These are phyloP conservation scores for Gossypium rotundifolium DNA, from an alignment of 345 rosid species.

Conservation along the genomic window DNA sequence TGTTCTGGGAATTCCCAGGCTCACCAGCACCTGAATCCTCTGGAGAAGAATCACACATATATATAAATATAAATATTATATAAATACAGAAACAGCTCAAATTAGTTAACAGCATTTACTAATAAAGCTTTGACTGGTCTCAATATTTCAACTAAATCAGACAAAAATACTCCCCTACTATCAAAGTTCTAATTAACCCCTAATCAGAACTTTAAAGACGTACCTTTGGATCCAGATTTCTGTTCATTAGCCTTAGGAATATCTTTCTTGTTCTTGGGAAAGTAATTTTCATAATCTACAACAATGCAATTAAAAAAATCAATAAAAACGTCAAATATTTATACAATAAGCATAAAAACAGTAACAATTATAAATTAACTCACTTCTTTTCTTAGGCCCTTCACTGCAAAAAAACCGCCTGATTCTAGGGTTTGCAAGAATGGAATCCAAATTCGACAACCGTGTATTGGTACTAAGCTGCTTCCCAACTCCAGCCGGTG, in stretches of 20 bases:
- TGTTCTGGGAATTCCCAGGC: constrained; percentile 23
- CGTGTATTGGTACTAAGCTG: constrained; percentile 17
- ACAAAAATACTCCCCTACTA: background rate
- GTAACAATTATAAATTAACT: constrained; percentile 5
- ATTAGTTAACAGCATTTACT: background rate
- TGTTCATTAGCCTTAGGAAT: constrained; percentile 26
- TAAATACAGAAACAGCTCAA: background rate
- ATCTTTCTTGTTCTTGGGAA: constrained; percentile 37
- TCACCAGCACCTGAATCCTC: constrained; percentile 34
- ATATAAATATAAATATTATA: background rate
- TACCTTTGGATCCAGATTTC: constrained; percentile 34
- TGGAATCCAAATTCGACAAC: constrained; percentile 22
- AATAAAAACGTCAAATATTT: background rate
- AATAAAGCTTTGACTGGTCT: background rate
- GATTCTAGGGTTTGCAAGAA: constrained; percentile 30
- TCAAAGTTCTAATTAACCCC: background rate
- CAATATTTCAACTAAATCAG: background rate
- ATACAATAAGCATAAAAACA: background rate
- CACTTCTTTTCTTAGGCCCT: constrained; percentile 35
- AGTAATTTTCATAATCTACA: constrained; percentile 36
- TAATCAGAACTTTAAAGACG: background rate
- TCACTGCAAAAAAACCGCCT: constrained; percentile 29
- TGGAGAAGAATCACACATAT: constrained; percentile 11
- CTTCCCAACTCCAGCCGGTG: constrained; percentile 28
- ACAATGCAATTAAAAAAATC: background rate